A percentile compares a stretch with the other conserved stretches of the same genome.
These are phyloP conservation scores for Penicillium sp. DNA, from an alignment of 2,329 filamentous ascomycete species.

Conservation along the genomic window DNA sequence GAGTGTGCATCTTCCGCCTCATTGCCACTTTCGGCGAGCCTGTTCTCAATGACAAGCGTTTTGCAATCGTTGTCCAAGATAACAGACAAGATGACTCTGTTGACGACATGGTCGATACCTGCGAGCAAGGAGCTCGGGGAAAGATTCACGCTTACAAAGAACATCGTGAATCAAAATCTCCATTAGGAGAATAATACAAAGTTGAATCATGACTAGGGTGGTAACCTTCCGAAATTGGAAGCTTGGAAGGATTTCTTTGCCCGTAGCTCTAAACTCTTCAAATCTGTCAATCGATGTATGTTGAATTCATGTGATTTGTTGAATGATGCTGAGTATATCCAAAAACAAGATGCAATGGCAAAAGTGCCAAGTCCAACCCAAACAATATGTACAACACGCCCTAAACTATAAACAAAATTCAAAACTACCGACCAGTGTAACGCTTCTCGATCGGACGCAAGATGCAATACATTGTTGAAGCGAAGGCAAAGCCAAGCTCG, in stretches of 20 bases:
- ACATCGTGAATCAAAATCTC: slow-evolving; percentile 1
- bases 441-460: slow-evolving; percentile 54
- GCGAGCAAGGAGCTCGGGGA: background rate
- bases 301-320: background rate
- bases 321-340: background rate
- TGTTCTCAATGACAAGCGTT: background rate
- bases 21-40: background rate
- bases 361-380: background rate
- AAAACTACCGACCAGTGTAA: slow-evolving; percentile 41
- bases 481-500: slow-evolving; percentile 66
- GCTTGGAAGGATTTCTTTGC: no score
- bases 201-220: no score
- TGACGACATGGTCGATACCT: background rate
- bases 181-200: background rate
- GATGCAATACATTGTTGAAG: slow-evolving; percentile 53
- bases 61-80: background rate
- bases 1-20: background rate
- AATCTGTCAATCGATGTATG: background rate
- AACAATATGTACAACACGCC: slow-evolving; percentile 14
- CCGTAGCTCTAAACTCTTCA: background rate
- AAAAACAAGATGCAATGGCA: background rate
- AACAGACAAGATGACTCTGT: background rate
- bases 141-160: background rate
- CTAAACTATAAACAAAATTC: background rate
- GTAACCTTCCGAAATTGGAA: no score